Percentiles rank a stretch among this genome's conserved stretches.
Conservation (phyloP, 148 eudicot genomes). For the Arctostaphylos glauca region DNA sequence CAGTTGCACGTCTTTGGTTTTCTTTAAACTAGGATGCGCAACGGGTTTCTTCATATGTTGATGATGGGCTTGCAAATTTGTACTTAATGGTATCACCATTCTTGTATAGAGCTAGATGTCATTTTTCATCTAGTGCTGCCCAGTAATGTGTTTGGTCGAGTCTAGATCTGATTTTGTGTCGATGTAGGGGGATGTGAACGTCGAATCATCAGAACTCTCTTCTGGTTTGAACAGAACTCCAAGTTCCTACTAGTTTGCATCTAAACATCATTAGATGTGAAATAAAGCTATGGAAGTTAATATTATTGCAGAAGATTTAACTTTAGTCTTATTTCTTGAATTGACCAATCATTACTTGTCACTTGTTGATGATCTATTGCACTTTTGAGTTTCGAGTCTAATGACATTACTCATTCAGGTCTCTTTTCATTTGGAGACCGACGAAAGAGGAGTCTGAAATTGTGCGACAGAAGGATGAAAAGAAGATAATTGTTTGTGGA, state of each 20-base stretch:
- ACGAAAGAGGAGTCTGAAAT: constrained; percentile 57
- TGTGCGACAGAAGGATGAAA: constrained; percentile 45
- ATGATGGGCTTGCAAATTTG: background rate
- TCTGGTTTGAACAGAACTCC: background rate
- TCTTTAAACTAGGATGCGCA: background rate
- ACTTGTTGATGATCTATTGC: background rate
- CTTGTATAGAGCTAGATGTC: background rate
- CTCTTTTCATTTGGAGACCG: constrained; percentile 87
- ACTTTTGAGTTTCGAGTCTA: background rate
- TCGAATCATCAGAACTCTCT: background rate
- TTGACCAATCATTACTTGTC: background rate
- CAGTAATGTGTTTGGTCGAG: background rate
- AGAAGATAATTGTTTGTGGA: constrained; percentile 56
- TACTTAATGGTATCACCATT: background rate
- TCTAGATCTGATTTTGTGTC: background rate
- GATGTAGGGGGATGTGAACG: background rate
- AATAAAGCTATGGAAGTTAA: background rate
- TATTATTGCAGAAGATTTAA: background rate
- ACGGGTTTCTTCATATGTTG: background rate
- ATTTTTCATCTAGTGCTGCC: background rate
- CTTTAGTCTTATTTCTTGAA: background rate
- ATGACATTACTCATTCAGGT: constrained; percentile 37
- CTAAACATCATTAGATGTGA: too few species aligned
- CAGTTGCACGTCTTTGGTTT: background rate
- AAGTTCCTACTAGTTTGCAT: background rate